Percentiles rank a stretch among this genome's conserved stretches.
Evolutionary conservation across 2,329 filamentous ascomycete genomes (phyloP).

Genomic region (Scorias spongiosa): DNA sequence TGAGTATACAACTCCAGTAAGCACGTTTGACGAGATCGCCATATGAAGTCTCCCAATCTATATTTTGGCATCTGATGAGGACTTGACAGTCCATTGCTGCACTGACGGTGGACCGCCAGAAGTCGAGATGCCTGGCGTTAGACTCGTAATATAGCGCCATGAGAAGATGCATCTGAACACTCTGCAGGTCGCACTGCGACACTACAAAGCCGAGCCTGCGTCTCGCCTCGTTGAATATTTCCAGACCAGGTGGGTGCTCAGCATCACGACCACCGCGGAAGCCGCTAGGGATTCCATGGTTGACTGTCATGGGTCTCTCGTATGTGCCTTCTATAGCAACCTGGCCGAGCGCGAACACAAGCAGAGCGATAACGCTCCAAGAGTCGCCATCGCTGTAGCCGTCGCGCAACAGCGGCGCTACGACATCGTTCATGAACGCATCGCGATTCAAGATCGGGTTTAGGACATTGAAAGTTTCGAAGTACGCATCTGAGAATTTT

Average conservation of each 20-base stretch:
- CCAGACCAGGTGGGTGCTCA: slow-evolving; percentile 39
- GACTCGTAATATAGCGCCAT: slow-evolving; percentile 26
- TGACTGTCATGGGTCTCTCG: slow-evolving; percentile 30
- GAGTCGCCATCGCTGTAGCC: slow-evolving; percentile 36
- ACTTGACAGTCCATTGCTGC: slow-evolving; percentile 44
- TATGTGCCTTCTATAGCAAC: slow-evolving; percentile 38
- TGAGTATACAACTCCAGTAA: slow-evolving; percentile 43
- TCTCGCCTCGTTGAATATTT: slow-evolving; percentile 47
- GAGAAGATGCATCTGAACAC: slow-evolving; percentile 43
- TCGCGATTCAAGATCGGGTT: slow-evolving; percentile 45
- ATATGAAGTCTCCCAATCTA: slow-evolving; percentile 32
- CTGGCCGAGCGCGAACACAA: slow-evolving; percentile 45
- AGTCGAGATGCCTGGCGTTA: slow-evolving; percentile 32
- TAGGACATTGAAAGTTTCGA: slow-evolving; percentile 44
- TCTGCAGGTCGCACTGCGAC: slow-evolving; percentile 41
- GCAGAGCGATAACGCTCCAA: slow-evolving; percentile 37
- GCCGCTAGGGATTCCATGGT: slow-evolving; percentile 35
- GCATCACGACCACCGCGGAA: slow-evolving; percentile 34
- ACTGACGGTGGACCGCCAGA: slow-evolving; percentile 42
- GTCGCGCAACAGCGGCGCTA: slow-evolving; percentile 31
- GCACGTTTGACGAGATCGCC: slow-evolving; percentile 39
- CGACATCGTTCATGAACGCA: slow-evolving; percentile 33
- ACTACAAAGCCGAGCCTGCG: slow-evolving; percentile 43
- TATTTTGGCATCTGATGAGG: slow-evolving; percentile 33
- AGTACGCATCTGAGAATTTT: slow-evolving; percentile 38